A percentile compares a stretch with the other conserved stretches of the same genome.
phyloP scores from a whole-genome alignment of 257 asterid species.

The Petunia secreta region DNA sequence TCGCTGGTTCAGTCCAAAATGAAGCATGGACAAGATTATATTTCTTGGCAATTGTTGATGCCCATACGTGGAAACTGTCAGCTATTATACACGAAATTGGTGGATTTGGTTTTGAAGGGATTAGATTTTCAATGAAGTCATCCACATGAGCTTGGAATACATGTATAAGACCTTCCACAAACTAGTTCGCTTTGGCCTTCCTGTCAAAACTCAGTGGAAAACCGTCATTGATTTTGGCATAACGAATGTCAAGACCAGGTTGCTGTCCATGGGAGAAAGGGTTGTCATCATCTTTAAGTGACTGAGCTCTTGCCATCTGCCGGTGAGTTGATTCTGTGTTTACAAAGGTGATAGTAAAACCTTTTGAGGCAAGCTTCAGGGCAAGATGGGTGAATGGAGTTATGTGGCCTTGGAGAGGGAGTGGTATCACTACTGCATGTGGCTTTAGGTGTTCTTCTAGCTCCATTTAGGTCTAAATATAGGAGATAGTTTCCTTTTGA shows the following conservation, averaged over 20 bases:
- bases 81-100: constrained; percentile 46
- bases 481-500: not conserved
- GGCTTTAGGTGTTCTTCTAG: constrained; percentile 13
- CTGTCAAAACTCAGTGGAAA: constrained; percentile 52
- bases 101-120: constrained; percentile 16
- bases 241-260: constrained; percentile 64
- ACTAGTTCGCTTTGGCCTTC: constrained; percentile 25
- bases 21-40: constrained; percentile 51
- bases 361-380: constrained; percentile 43
- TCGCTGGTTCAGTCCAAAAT: constrained; percentile 67
- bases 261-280: constrained; percentile 48
- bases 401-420: constrained; percentile 49
- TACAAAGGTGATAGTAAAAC: constrained; percentile 43
- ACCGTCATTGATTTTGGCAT: constrained; percentile 56
- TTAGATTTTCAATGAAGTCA: constrained; percentile 39
- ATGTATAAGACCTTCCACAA: constrained; percentile 24
- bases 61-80: constrained; percentile 57
- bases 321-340: constrained; percentile 37
- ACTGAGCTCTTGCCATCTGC: constrained; percentile 26
- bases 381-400: constrained; percentile 41
- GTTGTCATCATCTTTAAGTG: constrained; percentile 21
- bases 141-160: constrained; percentile 47
- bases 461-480: constrained; percentile 13
- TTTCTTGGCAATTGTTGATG: constrained; percentile 44
- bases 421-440: constrained; percentile 38